phyloP scores from a whole-genome alignment of 2,329 filamentous ascomycete species.

The Phaeosphaeria sp. region DNA sequence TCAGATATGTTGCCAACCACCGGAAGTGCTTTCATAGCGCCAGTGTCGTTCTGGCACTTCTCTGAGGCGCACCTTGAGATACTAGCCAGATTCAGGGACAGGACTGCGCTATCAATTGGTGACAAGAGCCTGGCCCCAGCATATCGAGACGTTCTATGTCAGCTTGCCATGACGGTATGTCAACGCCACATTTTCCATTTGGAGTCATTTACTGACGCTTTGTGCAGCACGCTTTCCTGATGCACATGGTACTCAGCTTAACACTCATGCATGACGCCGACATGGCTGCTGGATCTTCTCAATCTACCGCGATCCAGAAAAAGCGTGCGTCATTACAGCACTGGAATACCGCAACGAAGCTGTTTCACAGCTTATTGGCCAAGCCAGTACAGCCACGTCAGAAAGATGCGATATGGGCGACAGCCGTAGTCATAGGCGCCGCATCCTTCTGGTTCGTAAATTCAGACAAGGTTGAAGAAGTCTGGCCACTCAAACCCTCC shows the following conservation, averaged over 20 bases:
- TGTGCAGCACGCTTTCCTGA: conserved; percentile 58
- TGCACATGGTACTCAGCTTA: conserved; percentile 62
- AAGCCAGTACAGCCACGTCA: conserved; percentile 45
- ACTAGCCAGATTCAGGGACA: conserved; percentile 53
- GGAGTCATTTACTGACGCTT: not conserved
- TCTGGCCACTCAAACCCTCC: conserved; percentile 63
- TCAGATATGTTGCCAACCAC: not conserved
- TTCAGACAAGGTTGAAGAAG: conserved; percentile 50
- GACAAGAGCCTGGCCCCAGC: conserved; percentile 33
- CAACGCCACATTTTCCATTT: not conserved
- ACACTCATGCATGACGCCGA: conserved; percentile 62
- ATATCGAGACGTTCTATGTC: conserved; percentile 47
- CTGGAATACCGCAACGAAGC: conserved; percentile 55
- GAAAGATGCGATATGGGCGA: conserved; percentile 57
- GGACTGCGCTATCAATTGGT: conserved; percentile 55
- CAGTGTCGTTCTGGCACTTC: conserved; percentile 20
- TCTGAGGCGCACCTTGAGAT: conserved; percentile 32
- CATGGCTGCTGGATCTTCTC: conserved; percentile 28
- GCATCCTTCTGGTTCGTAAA: conserved; percentile 57
- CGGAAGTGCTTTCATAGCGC: not conserved
- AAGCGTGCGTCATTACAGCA: conserved; percentile 52
- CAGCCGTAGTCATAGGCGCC: conserved; percentile 56
- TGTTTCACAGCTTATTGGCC: conserved; percentile 57
- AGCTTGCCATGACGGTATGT: conserved; percentile 52
- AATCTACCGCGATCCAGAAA: conserved; percentile 30